Conservation (phyloP, 2,329 filamentous ascomycete genomes). For the Leptodontidium sp. region DNA sequence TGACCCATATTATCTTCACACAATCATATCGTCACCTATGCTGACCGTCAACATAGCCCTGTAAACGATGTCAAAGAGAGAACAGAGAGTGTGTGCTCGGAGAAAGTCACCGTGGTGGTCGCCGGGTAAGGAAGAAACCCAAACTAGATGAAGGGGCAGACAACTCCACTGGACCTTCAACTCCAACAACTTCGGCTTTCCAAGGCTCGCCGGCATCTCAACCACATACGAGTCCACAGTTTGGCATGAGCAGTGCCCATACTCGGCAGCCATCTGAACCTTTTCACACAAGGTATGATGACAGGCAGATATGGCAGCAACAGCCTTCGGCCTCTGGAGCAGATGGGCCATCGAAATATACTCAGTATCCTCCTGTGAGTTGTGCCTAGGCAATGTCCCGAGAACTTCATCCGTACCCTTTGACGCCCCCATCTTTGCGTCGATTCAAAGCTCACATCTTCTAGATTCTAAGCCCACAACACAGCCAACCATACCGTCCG, state of each 20-base stretch:
- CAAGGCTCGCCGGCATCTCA: slow-evolving; percentile 19
- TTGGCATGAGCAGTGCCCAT: slow-evolving; percentile 21
- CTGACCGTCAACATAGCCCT: slow-evolving; percentile 40
- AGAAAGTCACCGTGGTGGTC: slow-evolving; percentile 46
- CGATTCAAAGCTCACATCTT: slow-evolving; percentile 14
- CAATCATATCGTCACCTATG: neutral
- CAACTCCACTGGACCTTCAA: neutral
- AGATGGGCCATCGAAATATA: slow-evolving; percentile 35
- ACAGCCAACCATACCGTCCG: slow-evolving; percentile 31
- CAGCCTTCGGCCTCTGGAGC: slow-evolving; percentile 34
- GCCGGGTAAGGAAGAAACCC: slow-evolving; percentile 45
- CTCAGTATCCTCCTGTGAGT: slow-evolving; percentile 38
- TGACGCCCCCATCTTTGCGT: neutral
- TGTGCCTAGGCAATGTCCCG: neutral
- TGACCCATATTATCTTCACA: neutral
- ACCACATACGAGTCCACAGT: slow-evolving; percentile 16
- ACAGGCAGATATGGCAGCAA: slow-evolving; percentile 34
- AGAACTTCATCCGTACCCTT: neutral
- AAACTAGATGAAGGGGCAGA: slow-evolving; percentile 37
- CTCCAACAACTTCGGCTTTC: neutral
- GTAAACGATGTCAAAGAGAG: slow-evolving; percentile 46
- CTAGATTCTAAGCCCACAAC: slow-evolving; percentile 34
- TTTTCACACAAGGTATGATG: slow-evolving; percentile 37
- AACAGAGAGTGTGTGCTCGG: slow-evolving; percentile 45
- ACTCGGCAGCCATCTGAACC: slow-evolving; percentile 28